Conservation (phyloP, 257 asterid genomes). For the Primulina eburnea region DNA sequence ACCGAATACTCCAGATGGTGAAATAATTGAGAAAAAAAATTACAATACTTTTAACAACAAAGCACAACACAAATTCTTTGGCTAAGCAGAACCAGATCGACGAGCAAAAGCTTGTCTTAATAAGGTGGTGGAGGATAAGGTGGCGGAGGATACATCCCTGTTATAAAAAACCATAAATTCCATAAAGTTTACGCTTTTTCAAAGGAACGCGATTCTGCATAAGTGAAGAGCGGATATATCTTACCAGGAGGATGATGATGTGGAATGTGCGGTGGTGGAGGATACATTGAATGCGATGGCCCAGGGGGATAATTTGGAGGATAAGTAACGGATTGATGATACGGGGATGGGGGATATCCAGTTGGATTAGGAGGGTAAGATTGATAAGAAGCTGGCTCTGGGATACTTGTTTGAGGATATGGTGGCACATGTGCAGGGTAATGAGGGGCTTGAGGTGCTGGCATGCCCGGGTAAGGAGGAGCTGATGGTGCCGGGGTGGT, state of each 20-base stretch:
- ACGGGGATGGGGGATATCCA: not conserved
- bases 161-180: too few species aligned
- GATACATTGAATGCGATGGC: not conserved
- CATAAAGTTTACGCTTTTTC: not conserved
- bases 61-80: not conserved
- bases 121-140: slow-evolving; percentile 48
- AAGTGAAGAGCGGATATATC: not conserved
- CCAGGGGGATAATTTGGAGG: not conserved
- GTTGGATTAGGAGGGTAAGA: not conserved
- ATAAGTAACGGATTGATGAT: not conserved
- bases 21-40: not conserved
- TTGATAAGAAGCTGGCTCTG: not conserved
- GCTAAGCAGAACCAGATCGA: not conserved
- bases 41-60: not conserved
- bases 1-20: too few species aligned
- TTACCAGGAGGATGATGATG: not conserved
- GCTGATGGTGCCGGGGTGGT: not conserved
- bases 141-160: slow-evolving; percentile 18
- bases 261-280: not conserved
- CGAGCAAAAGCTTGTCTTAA: slow-evolving; percentile 7
- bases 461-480: not conserved
- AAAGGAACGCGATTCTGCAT: not conserved
- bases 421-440: not conserved
- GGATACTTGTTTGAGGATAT: not conserved
- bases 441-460: not conserved